phyloP scores from a whole-genome alignment of 371 early-diverging fungal species.

The Choanephora cucurbitarum region DNA sequence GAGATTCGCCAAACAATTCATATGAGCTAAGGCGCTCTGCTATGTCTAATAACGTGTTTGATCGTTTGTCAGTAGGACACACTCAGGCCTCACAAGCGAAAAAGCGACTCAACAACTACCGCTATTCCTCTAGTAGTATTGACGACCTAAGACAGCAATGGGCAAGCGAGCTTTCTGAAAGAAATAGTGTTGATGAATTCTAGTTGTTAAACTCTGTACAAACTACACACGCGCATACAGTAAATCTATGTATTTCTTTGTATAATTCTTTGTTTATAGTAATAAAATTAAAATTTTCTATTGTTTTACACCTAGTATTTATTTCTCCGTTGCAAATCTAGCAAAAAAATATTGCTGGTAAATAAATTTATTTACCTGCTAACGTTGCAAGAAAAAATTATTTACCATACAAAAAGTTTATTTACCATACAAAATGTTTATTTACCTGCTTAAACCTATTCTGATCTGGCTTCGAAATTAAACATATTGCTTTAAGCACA shows the following conservation, averaged over 20 bases:
- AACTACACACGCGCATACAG: neutral
- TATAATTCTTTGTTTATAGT: neutral
- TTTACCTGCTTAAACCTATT: too few species aligned
- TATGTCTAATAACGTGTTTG: slow-evolving; percentile 37
- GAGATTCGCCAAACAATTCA: slow-evolving; percentile 20
- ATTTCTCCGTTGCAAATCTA: too few species aligned
- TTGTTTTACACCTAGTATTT: too few species aligned
- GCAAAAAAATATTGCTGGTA: too few species aligned
- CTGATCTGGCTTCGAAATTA: too few species aligned
- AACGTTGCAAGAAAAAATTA: too few species aligned
- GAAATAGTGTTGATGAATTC: slow-evolving; percentile 4
- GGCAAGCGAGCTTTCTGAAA: slow-evolving; percentile 13
- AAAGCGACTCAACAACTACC: slow-evolving; percentile 14
- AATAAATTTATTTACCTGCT: too few species aligned
- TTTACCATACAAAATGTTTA: too few species aligned
- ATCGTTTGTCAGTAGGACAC: slow-evolving; percentile 40
- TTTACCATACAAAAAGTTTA: too few species aligned
- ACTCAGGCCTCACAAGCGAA: slow-evolving; percentile 52
- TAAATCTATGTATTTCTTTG: neutral
- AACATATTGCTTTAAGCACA: too few species aligned
- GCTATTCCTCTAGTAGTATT: slow-evolving; percentile 31
- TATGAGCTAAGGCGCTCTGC: slow-evolving; percentile 23
- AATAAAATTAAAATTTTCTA: neutral
- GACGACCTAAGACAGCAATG: slow-evolving; percentile 35
- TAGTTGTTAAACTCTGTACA: neutral